phyloP scores from a whole-genome alignment of 306 rosid species.

The Ceratonia siliqua region DNA sequence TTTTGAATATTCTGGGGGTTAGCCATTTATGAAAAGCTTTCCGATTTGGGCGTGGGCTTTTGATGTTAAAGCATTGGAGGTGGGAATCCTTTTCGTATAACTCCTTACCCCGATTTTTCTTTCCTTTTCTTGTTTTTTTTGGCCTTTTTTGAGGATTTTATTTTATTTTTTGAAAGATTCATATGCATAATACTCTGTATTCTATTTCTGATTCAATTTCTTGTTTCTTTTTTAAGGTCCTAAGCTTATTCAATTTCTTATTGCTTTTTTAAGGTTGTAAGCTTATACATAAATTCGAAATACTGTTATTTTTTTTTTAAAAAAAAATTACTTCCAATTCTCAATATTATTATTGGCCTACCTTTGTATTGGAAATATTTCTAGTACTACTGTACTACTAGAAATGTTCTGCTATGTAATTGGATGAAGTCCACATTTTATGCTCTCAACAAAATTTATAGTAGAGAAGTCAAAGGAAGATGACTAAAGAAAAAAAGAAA shows the following conservation, averaged over 20 bases:
- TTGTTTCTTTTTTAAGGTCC: not conserved
- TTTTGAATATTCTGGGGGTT: conserved; percentile 34
- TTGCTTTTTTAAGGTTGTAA: not conserved
- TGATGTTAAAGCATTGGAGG: not conserved
- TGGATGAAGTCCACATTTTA: not conserved
- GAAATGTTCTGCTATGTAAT: too few relatives aligned
- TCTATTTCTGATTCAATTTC: not conserved
- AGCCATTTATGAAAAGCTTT: conserved; percentile 31
- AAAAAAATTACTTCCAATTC: not conserved
- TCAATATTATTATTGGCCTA: not conserved
- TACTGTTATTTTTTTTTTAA: not conserved
- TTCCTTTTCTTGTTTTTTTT: not conserved
- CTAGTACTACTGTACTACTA: too few relatives aligned
- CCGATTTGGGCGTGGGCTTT: conserved; percentile 13
- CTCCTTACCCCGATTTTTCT: not conserved
- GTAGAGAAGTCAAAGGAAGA: not conserved
- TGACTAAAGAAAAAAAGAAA: not conserved
- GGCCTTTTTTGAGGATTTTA: not conserved
- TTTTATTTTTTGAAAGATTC: not conserved
- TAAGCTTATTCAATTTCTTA: not conserved
- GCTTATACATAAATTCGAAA: not conserved
- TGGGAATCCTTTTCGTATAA: conserved; percentile 22
- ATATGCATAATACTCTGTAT: not conserved
- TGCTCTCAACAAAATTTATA: not conserved
- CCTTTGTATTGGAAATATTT: not conserved